These are phyloP conservation scores for Schoenoplectus triqueter DNA, from an alignment of 202 grass and related monocot species.

Conservation along the genomic window DNA sequence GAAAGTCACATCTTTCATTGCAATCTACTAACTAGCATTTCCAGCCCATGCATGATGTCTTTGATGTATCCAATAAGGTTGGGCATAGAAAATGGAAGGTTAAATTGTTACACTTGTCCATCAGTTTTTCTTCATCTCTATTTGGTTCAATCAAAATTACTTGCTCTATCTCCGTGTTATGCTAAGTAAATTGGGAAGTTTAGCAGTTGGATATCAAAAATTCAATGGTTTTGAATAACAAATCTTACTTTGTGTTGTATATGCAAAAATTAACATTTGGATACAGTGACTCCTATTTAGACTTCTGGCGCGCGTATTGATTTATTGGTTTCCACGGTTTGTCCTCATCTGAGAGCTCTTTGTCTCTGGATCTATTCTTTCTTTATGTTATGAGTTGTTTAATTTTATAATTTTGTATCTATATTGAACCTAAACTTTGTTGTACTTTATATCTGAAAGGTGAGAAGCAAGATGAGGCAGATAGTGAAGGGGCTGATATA, in stretches of 20 bases:
- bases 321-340: not conserved
- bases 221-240: not conserved
- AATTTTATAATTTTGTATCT: not conserved
- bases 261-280: not conserved
- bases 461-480: slow-evolving; percentile 93
- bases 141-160: no score
- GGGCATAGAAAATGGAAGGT: no score
- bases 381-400: slow-evolving; percentile 6
- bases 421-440: not conserved
- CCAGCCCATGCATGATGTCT: no score
- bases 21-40: no score
- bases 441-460: slow-evolving; percentile 55
- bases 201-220: no score
- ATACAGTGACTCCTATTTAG: not conserved
- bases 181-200: no score
- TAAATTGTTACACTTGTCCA: no score
- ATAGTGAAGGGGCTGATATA: slow-evolving; percentile 88
- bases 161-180: no score
- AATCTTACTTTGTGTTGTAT: not conserved
- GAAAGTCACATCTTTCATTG: no score
- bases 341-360: no score
- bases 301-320: not conserved
- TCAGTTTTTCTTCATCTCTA: no score
- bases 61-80: no score
- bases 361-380: not conserved